Evolutionary conservation across 2,329 filamentous ascomycete species (phyloP).

Genomic region (Beauveria sp.): DNA sequence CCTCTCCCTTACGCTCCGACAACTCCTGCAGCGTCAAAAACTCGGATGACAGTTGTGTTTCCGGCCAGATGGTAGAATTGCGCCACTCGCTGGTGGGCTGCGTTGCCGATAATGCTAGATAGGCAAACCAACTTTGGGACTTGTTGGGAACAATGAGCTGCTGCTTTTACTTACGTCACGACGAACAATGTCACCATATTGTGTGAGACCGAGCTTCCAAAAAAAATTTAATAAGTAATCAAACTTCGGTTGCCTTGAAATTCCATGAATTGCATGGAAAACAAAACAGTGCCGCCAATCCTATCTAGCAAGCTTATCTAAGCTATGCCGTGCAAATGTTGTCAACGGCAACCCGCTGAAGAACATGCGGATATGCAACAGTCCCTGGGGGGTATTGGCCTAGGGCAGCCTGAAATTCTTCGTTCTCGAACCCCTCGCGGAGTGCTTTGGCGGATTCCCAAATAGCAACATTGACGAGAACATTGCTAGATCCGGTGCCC

Average conservation of each 20-base stretch:
- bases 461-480: background rate
- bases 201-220: background rate
- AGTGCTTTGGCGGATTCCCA: background rate
- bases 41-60: too few species aligned
- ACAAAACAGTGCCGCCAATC: background rate
- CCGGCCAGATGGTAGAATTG: too few species aligned
- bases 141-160: too few species aligned
- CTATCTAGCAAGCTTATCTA: background rate
- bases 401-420: background rate
- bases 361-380: background rate
- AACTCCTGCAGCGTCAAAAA: too few species aligned
- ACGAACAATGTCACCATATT: background rate
- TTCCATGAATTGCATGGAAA: background rate
- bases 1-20: too few species aligned
- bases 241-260: background rate
- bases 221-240: background rate
- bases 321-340: background rate
- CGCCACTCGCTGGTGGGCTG: too few species aligned
- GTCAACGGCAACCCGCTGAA: background rate
- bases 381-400: background rate
- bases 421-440: background rate
- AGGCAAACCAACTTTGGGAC: too few species aligned
- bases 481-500: background rate
- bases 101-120: too few species aligned
- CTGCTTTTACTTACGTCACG: too few species aligned